These are phyloP conservation scores for Auriscalpium orientale DNA, from an alignment of 768 basidiomycete species.

Conservation along the genomic window DNA sequence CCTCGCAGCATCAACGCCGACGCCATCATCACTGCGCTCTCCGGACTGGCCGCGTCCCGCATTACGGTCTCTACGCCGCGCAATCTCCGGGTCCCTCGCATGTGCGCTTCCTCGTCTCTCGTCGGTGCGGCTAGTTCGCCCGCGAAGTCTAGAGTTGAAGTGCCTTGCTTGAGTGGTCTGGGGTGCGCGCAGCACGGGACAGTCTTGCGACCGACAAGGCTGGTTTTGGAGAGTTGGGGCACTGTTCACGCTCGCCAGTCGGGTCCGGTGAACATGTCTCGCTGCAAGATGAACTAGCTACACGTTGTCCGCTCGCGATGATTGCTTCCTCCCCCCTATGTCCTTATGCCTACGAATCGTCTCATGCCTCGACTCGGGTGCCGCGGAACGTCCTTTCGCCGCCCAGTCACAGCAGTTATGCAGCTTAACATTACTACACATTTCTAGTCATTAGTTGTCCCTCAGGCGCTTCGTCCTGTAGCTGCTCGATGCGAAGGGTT, in stretches of 20 bases:
- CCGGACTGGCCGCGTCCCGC: neutral
- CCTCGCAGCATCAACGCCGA: neutral
- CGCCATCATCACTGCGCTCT: neutral
- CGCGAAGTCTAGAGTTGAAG: conserved; percentile 14
- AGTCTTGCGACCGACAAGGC: neutral
- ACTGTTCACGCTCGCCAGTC: conserved; percentile 17
- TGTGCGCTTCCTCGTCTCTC: conserved; percentile 13
- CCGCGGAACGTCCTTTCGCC: neutral
- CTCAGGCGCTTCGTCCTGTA: neutral
- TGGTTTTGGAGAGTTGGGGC: conserved; percentile 1
- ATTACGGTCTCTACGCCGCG: neutral
- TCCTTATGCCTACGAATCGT: neutral
- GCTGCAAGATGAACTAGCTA: neutral
- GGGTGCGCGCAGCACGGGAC: neutral
- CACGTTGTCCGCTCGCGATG: neutral
- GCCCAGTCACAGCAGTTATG: neutral
- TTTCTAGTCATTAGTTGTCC: neutral
- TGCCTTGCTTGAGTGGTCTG: neutral
- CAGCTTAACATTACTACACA: neutral
- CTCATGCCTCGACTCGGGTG: neutral
- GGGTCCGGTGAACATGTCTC: conserved; percentile 10
- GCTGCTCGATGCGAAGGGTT: neutral
- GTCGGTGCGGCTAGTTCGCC: conserved; percentile 15
- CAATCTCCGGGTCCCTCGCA: neutral
- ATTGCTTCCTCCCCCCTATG: conserved; percentile 2